Evolutionary conservation across 2,329 filamentous ascomycete species (phyloP).

Genomic region (Aspergillus ochraceoroseus): DNA sequence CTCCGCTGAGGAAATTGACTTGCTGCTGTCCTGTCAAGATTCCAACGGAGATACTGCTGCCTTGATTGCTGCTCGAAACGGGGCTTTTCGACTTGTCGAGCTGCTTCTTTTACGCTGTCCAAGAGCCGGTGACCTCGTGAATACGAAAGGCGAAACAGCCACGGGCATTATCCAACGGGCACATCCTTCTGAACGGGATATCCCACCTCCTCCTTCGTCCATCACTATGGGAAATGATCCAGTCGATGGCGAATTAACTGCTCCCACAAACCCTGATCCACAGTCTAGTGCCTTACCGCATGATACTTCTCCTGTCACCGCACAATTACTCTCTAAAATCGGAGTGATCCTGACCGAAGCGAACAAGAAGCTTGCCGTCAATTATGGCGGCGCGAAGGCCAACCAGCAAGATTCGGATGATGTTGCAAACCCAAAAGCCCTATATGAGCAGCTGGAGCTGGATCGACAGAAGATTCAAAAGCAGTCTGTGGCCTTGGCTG

Average conservation of each 20-base stretch:
- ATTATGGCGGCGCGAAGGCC: conserved; percentile 58
- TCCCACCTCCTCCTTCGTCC: conserved; percentile 68
- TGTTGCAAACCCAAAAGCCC: conserved; percentile 40
- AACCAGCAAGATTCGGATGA: conserved; percentile 51
- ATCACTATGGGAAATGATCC: conserved; percentile 40
- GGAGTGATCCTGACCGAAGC: conserved; percentile 66
- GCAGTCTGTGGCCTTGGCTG: conserved; percentile 35
- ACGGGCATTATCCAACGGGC: conserved; percentile 72
- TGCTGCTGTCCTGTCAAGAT: conserved; percentile 76
- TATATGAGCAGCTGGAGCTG: conserved; percentile 42
- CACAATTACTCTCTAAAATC: conserved; percentile 64
- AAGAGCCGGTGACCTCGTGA: conserved; percentile 69
- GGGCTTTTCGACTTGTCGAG: conserved; percentile 69
- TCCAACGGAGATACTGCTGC: conserved; percentile 86
- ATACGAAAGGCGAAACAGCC: conserved; percentile 74
- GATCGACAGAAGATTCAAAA: conserved; percentile 44
- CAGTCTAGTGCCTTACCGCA: conserved; percentile 36
- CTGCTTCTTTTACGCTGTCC: conserved; percentile 70
- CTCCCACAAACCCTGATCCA: conserved; percentile 28
- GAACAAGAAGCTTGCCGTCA: conserved; percentile 60
- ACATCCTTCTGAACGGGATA: conserved; percentile 64
- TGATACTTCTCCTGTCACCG: conserved; percentile 57
- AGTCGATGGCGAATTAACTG: conserved; percentile 27
- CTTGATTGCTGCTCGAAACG: conserved; percentile 78
- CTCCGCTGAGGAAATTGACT: conserved; percentile 69